phyloP scores from a whole-genome alignment of 768 basidiomycete genomes.

The Lentinula aciculospora region DNA sequence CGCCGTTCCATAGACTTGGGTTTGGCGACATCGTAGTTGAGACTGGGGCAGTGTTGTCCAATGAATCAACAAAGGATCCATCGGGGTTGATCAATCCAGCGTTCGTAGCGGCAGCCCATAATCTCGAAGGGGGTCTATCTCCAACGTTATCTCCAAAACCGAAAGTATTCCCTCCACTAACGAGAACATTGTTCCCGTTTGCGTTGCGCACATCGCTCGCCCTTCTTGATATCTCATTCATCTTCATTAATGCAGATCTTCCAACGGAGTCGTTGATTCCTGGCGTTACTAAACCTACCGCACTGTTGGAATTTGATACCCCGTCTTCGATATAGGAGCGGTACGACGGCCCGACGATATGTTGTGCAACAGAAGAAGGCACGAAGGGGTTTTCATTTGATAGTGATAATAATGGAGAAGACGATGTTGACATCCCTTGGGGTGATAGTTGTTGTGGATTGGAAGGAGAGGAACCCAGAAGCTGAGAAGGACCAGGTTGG shows the following conservation, averaged over 20 bases:
- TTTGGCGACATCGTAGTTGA: constrained; percentile 1
- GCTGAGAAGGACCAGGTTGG: not conserved
- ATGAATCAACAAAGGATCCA: constrained; percentile 9
- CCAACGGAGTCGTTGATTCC: constrained; percentile 1
- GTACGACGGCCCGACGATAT: constrained; percentile 1
- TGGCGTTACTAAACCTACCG: not conserved
- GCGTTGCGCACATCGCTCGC: not conserved
- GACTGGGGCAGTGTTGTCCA: not conserved
- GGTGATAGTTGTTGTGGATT: not conserved
- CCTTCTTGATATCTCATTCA: constrained; percentile 6
- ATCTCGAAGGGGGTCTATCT: constrained; percentile 8
- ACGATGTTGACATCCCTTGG: not conserved
- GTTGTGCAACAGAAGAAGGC: not conserved
- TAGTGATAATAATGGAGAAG: not conserved
- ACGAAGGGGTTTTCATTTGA: constrained; percentile 6
- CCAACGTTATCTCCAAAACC: not conserved
- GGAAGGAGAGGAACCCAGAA: not conserved
- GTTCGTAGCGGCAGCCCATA: constrained; percentile 11
- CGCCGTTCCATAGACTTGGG: constrained; percentile 10
- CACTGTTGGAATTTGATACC: not conserved
- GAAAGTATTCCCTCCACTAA: not conserved
- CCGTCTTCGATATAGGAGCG: not conserved
- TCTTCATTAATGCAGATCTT: constrained; percentile 8
- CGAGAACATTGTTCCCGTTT: not conserved
- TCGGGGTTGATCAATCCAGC: constrained; percentile 13